phyloP scores from a whole-genome alignment of 2,329 filamentous ascomycete genomes.

The Pseudopithomyces chartarum region DNA sequence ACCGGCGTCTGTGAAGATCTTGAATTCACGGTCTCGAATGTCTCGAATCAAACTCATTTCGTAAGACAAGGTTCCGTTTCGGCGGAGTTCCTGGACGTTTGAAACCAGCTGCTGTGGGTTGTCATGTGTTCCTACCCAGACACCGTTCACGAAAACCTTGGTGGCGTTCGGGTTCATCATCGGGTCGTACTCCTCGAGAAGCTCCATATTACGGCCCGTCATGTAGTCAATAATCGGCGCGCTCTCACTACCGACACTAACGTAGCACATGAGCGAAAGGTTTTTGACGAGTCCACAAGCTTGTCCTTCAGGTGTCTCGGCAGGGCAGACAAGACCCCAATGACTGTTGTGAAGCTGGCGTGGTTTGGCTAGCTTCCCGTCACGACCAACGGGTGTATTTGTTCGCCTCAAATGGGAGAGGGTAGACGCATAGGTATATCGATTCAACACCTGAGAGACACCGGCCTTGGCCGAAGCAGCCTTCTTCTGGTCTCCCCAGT shows the following conservation, averaged over 20 bases:
- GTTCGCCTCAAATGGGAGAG: conserved; percentile 95
- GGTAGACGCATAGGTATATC: conserved; percentile 96
- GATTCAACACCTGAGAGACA: conserved; percentile 96
- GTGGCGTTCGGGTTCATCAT: conserved; percentile 81
- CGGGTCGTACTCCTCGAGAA: conserved; percentile 84
- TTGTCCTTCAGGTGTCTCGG: conserved; percentile 97
- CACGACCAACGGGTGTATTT: conserved; percentile 95
- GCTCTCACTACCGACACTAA: conserved; percentile 90
- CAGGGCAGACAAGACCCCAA: conserved; percentile 96
- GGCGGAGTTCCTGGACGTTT: conserved; percentile 75
- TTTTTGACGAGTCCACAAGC: conserved; percentile 99
- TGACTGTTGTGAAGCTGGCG: conserved; percentile 98
- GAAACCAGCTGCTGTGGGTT: conserved; percentile 85
- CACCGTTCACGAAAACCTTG: conserved; percentile 97
- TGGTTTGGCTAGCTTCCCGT: conserved; percentile 97
- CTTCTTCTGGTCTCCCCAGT: conserved; percentile 99
- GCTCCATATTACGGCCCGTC: conserved; percentile 93
- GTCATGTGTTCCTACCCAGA: conserved; percentile 95
- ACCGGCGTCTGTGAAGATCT: conserved; percentile 96
- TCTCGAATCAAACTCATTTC: conserved; percentile 95
- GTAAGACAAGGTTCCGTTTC: conserved; percentile 82
- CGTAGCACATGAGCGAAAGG: conserved; percentile 95
- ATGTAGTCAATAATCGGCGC: conserved; percentile 94
- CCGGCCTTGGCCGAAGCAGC: conserved; percentile 92
- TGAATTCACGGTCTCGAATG: conserved; percentile 96